phyloP scores from a whole-genome alignment of 2,329 filamentous ascomycete genomes.

The Fusarium torreyae region DNA sequence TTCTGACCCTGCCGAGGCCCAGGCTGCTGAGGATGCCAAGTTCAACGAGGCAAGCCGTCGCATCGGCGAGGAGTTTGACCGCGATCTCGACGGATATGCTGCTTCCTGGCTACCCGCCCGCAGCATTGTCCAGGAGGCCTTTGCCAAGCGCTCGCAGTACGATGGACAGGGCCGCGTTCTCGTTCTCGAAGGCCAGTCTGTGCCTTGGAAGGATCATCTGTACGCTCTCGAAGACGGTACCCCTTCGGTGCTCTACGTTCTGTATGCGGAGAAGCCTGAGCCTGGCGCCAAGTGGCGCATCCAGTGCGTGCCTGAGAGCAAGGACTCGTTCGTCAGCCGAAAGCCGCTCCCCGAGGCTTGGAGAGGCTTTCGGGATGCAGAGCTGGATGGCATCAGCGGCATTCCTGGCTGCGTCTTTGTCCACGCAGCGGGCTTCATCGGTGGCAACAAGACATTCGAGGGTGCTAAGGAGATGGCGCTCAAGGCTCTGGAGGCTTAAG shows the following conservation, averaged over 20 bases:
- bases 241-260: conserved; percentile 80
- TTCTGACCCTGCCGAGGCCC: conserved; percentile 67
- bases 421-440: conserved; percentile 95
- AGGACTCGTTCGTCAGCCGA: conserved; percentile 91
- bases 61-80: conserved; percentile 90
- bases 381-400: conserved; percentile 80
- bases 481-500: conserved; percentile 73
- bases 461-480: conserved; percentile 89
- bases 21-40: conserved; percentile 83
- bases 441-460: conserved; percentile 92
- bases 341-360: conserved; percentile 92
- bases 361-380: conserved; percentile 90
- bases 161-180: conserved; percentile 85
- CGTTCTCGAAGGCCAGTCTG: conserved; percentile 81
- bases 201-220: conserved; percentile 97
- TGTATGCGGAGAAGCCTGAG: conserved; percentile 87
- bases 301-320: conserved; percentile 87
- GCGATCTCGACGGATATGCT: conserved; percentile 82
- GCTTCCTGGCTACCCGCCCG: conserved; percentile 90
- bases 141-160: conserved; percentile 75
- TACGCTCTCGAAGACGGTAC: conserved; percentile 84
- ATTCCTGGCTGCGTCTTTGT: conserved; percentile 88
- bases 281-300: conserved; percentile 91
- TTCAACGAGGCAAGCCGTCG: conserved; percentile 84
- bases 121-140: conserved; percentile 82